Evolutionary conservation across 2,329 filamentous ascomycete genomes (phyloP).

Genomic region (Microdochium paspali): DNA sequence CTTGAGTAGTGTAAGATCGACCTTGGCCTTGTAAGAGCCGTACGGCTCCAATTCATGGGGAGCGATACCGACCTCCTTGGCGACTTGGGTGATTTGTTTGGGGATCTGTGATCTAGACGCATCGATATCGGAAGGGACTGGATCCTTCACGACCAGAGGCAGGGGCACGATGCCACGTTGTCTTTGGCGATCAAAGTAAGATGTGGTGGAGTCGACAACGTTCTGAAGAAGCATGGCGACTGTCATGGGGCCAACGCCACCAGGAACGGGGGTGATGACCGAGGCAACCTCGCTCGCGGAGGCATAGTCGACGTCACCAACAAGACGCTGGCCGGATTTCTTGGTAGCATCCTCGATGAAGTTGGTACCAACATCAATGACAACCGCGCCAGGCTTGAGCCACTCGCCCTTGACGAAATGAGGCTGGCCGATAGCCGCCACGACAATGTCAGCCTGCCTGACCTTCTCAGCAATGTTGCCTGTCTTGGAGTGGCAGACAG

Average conservation of each 20-base stretch:
- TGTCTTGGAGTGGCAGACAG: slow-evolving; percentile 89
- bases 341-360: slow-evolving; percentile 81
- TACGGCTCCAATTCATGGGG: slow-evolving; percentile 89
- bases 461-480: slow-evolving; percentile 62
- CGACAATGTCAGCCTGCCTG: slow-evolving; percentile 78
- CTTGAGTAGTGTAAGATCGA: slow-evolving; percentile 73
- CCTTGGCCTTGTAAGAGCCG: slow-evolving; percentile 91
- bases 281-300: slow-evolving; percentile 79
- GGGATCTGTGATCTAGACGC: slow-evolving; percentile 83
- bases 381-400: slow-evolving; percentile 89
- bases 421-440: slow-evolving; percentile 84
- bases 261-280: slow-evolving; percentile 89
- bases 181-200: slow-evolving; percentile 77
- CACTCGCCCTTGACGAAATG: slow-evolving; percentile 89
- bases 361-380: slow-evolving; percentile 97
- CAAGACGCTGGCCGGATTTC: slow-evolving; percentile 86
- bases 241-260: slow-evolving; percentile 97
- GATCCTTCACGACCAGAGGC: slow-evolving; percentile 67
- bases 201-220: slow-evolving; percentile 75
- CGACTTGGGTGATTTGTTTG: slow-evolving; percentile 82
- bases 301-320: slow-evolving; percentile 91
- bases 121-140: slow-evolving; percentile 92
- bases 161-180: slow-evolving; percentile 70
- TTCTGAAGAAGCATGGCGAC: slow-evolving; percentile 97
- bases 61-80: slow-evolving; percentile 78